Base-by-base conservation (phyloP, 768 basidiomycete genomes). In the Leccinum olivaceopallidum region DNA sequence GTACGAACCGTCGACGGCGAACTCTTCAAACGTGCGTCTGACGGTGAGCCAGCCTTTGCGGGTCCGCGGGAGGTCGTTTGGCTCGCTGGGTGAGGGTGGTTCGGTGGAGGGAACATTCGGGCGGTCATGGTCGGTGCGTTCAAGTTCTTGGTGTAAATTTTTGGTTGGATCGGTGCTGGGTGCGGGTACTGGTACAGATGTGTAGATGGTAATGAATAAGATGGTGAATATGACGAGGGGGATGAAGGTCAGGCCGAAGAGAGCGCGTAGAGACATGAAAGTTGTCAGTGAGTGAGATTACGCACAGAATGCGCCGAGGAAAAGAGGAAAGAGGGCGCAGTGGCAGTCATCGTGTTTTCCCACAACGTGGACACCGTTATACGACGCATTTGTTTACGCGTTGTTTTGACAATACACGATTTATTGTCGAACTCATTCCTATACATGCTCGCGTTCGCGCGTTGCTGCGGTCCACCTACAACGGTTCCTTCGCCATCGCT, bases 11-110 rank as follows among this genome's bases (percentile, higher is more conserved):
- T 92, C 89, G 24, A 74, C 73, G n/a, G 75, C 67, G 12, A 80
- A 73, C 69, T 90, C 88, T 67, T 91, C 86, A 65, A 92, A 94
- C 3, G 89, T 90, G 53, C 84, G 81, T 50, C 92, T 85, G 67
- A 94, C 85, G 16, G 87, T 92, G 53, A 95, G 83, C 93, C 92
- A 95, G 47, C 85, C 89, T 69, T 85, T 89, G 59, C 89, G 85
- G 5, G 88, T 78, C 64, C 79, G 82, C 9, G 88, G 90, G 12
- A 78, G 60, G 71, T 92, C 88, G 67, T 84, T 83, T 44, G 73
- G 56, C 57, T 79, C 81, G 60, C 42, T 44, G n/a, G 42, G 42
- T 2, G 58, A 39, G 39, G 67, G 57, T 1, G 57, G 6, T 42
- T 68, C 66, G 22, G 42, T 12, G 65, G 70, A 74, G 39, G 65